Conservation (phyloP, 225 moss, liverwort and hornwort species). For the Lunularia cruciata region DNA sequence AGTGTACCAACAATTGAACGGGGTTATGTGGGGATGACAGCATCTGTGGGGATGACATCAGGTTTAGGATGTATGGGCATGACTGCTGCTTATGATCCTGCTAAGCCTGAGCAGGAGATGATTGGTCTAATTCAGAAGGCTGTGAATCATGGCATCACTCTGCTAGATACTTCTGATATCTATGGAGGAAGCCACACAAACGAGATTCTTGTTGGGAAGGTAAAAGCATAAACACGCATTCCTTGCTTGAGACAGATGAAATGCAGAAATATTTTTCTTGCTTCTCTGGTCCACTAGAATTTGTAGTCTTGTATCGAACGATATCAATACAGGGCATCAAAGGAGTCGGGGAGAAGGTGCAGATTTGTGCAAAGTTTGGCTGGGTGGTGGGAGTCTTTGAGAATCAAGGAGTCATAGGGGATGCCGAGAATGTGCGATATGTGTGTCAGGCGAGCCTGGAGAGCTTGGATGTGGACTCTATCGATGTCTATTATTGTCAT, state of each 20-base stretch:
- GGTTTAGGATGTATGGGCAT: conserved; percentile 52
- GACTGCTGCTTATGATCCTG: conserved; percentile 21
- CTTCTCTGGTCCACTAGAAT: no score
- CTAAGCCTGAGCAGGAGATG: conserved; percentile 43
- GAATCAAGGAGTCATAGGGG: not conserved
- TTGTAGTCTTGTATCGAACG: no score
- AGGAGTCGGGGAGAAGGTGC: conserved; percentile 14
- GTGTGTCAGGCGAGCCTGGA: conserved; percentile 26
- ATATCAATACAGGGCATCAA: not conserved
- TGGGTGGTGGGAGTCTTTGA: not conserved
- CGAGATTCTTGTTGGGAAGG: conserved; percentile 50
- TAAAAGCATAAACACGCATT: not conserved
- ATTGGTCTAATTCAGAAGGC: conserved; percentile 41
- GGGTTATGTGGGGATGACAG: conserved; percentile 42
- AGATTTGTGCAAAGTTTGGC: conserved; percentile 10
- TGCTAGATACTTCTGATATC: conserved; percentile 39
- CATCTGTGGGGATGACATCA: conserved; percentile 37
- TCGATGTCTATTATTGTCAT: conserved; percentile 40
- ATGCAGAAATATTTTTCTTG: no score
- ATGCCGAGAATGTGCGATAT: conserved; percentile 8
- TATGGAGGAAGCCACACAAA: conserved; percentile 50
- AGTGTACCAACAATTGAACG: conserved; percentile 25
- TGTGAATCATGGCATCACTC: conserved; percentile 37
- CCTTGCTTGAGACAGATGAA: not conserved
- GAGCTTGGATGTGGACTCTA: conserved; percentile 34